Base-by-base conservation (phyloP, 768 basidiomycete genomes). In the Panaeolus papilionaceus region DNA sequence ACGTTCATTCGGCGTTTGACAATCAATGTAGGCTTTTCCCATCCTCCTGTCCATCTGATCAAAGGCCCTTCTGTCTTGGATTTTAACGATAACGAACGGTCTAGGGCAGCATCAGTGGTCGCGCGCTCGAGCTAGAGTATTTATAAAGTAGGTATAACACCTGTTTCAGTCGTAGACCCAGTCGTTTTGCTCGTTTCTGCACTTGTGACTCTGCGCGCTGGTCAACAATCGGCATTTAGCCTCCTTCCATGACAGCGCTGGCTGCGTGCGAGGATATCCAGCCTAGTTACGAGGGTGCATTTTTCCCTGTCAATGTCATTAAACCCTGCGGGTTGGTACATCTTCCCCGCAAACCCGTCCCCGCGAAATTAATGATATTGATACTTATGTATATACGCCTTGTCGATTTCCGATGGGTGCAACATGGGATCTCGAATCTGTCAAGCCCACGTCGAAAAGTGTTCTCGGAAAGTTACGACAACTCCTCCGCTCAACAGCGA, bases 401-500 rank as follows among this genome's bases (percentile, higher is more conserved):
- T 58, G 33, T 58, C 54, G 54, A 58, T 58, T 58, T 58, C 54
- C 54, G 54, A 58, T 58, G 54, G 47, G 14, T 58, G 54, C 14
- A 28, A 58, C 5, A 5, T 58, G 6, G 7, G 14, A 58, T 33
- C 54, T 33, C 54, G 54, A 33, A 58, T 58, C 54, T 58, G 54
- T 58, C 26, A 58, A 58, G 54, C 18, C n/a, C 47, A 51, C 20
- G 47, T 51, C 47, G 47, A 51, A 47, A 51, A 51, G 47, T 51
- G 47, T 37, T 58, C 54, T 58, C 54, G 54, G 54, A 58, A 58
- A 58, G 54, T 58, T 58, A 58, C 54, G 54, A 58, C 26, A 58
- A 58, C 54, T 58, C 54, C 54, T 58, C 54, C 54, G 26, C 33
- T 23, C 26, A 58, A 58, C 28, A 11, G 10, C 28, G 14, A 28